phyloP scores from a whole-genome alignment of 345 rosid species.

The Syzygium jambos region DNA sequence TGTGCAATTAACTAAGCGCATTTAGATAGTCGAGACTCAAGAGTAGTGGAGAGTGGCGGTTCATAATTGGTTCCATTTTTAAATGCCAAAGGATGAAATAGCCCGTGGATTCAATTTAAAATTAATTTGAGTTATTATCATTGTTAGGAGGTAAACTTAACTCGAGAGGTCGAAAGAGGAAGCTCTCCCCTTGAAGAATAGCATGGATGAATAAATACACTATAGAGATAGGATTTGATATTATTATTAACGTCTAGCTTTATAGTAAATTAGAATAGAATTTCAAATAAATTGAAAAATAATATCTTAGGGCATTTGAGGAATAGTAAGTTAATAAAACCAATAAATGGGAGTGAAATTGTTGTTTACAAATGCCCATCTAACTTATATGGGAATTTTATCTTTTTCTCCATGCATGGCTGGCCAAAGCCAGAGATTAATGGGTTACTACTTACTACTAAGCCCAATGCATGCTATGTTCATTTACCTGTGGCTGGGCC shows the following conservation, averaged over 20 bases:
- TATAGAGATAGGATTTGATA: not conserved
- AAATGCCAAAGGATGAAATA: not conserved
- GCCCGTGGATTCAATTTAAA: not conserved
- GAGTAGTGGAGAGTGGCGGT: not conserved
- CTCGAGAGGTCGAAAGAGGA: rapidly evolving
- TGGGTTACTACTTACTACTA: not conserved
- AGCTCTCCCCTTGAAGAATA: rapidly evolving
- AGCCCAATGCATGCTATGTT: not conserved
- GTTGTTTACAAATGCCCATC: not conserved
- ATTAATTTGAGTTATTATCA: not conserved
- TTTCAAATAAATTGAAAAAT: not conserved
- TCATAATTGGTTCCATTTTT: not conserved
- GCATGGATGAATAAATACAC: not conserved
- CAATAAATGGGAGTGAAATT: not conserved
- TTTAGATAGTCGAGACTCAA: rapidly evolving
- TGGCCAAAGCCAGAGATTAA: not conserved
- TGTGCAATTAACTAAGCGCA: no score
- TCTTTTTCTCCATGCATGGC: not conserved
- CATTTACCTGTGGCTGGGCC: not conserved
- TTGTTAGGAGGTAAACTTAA: not conserved
- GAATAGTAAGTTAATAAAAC: no score
- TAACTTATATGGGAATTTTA: not conserved
- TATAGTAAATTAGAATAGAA: not conserved
- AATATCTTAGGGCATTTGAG: not conserved
- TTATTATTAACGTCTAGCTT: not conserved